Percentiles rank a stretch among this genome's conserved stretches.
phyloP scores from a whole-genome alignment of 2,329 filamentous ascomycete species.

The Exutisphaerella laricina region DNA sequence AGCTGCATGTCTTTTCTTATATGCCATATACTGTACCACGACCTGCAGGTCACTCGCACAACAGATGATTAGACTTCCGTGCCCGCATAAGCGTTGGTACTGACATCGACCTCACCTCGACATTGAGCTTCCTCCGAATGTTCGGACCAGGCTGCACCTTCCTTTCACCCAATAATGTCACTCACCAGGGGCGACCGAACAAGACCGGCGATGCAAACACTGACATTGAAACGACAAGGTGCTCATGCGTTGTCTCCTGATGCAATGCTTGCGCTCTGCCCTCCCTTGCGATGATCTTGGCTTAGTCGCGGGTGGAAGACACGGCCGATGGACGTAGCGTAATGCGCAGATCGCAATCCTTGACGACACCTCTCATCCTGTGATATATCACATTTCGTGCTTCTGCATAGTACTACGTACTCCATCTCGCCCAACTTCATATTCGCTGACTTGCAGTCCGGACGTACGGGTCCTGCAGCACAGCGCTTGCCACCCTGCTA shows the following conservation, averaged over 20 bases:
- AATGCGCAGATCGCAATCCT: conserved; percentile 1
- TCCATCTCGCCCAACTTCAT: neutral
- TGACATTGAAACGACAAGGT: conserved; percentile 2
- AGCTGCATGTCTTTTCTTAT: neutral
- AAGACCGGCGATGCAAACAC: neutral
- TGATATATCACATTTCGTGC: conserved; percentile 7
- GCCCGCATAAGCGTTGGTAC: neutral
- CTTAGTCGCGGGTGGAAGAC: conserved; percentile 7
- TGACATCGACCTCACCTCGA: conserved; percentile 2
- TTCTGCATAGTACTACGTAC: no score
- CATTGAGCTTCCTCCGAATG: neutral
- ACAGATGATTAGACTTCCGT: neutral
- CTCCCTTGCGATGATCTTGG: conserved; percentile 3
- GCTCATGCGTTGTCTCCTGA: conserved; percentile 12
- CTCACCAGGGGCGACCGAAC: neutral
- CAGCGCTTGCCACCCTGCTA: conserved; percentile 6
- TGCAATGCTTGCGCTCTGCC: conserved; percentile 7
- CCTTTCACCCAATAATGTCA: neutral
- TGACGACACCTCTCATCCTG: conserved; percentile 8
- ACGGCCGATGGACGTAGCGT: conserved; percentile 7
- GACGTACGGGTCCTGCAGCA: conserved; percentile 1
- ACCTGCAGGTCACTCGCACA: neutral
- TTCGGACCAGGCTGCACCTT: neutral
- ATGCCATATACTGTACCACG: neutral
- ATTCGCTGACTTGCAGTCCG: neutral